Percentiles rank a stretch among this genome's conserved stretches.
phyloP scores from a whole-genome alignment of 1,139 yeast species.

The Torulaspora pretoriensis region DNA sequence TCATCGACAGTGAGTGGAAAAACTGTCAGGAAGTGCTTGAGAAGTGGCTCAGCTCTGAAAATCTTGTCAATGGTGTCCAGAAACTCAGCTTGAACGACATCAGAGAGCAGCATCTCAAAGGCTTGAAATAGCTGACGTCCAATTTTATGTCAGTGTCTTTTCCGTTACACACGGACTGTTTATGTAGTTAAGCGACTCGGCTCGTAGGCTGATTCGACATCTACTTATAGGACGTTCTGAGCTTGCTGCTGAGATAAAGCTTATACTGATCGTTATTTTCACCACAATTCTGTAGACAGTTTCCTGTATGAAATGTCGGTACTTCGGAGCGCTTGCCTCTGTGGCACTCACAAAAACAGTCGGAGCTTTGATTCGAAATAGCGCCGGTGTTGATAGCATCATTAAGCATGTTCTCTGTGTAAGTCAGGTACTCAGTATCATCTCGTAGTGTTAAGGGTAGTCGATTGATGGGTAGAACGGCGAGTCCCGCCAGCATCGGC shows the following conservation, averaged over 20 bases:
- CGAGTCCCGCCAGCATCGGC: conserved; percentile 5
- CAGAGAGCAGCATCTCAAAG: neutral
- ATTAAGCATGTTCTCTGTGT: conserved; percentile 5
- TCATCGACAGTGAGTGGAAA: conserved; percentile 36
- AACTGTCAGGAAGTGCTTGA: conserved; percentile 23
- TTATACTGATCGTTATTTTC: conserved; percentile 9
- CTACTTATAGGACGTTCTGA: neutral
- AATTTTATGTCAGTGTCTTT: too few species aligned
- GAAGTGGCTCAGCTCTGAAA: conserved; percentile 27
- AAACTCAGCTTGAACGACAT: conserved; percentile 3
- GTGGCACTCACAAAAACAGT: conserved; percentile 8
- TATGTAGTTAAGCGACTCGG: neutral
- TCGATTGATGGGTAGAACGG: conserved; percentile 9
- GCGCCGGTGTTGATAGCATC: conserved; percentile 8
- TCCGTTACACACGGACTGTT: neutral
- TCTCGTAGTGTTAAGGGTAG: conserved; percentile 9
- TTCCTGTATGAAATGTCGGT: conserved; percentile 9
- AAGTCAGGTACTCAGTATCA: conserved; percentile 2
- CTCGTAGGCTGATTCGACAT: neutral
- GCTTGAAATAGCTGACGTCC: neutral
- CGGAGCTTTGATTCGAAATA: neutral
- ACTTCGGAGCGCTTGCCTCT: neutral
- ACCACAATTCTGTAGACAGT: conserved; percentile 11
- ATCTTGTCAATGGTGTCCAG: conserved; percentile 11
- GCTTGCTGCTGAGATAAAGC: conserved; percentile 6